A percentile compares a stretch with the other conserved stretches of the same genome.
Conservation (phyloP, 2,329 filamentous ascomycete genomes). For the Aspergillus ustus region DNA sequence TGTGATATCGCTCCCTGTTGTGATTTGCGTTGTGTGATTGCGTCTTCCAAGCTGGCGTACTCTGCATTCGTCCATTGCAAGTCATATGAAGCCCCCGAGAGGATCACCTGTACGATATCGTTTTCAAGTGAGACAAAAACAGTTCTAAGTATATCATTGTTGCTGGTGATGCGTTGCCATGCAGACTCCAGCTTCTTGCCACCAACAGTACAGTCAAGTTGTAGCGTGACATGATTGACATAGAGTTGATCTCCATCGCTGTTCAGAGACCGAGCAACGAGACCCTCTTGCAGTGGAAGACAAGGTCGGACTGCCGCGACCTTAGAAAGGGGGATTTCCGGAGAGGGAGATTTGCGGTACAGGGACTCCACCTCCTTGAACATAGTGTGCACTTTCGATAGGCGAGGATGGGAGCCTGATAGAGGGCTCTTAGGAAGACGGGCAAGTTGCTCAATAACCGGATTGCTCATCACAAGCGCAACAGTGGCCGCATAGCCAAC, state of each 20-base stretch:
- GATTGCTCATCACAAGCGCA: conserved; percentile 41
- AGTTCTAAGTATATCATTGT: conserved; percentile 46
- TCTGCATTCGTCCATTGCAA: conserved; percentile 30
- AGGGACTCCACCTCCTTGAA: conserved; percentile 26
- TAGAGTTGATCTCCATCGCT: conserved; percentile 39
- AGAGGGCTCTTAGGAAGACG: conserved; percentile 25
- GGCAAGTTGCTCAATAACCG: conserved; percentile 40
- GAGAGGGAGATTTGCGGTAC: conserved; percentile 23
- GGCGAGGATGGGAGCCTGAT: neutral
- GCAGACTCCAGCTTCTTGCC: conserved; percentile 28
- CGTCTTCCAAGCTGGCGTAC: conserved; percentile 20
- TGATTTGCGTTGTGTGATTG: conserved; percentile 11
- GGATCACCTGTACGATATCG: conserved; percentile 40
- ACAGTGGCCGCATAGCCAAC: conserved; percentile 40
- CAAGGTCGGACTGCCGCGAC: conserved; percentile 33
- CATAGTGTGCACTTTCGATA: conserved; percentile 14
- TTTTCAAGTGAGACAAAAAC: conserved; percentile 43
- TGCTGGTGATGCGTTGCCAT: conserved; percentile 35
- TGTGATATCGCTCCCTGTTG: conserved; percentile 24
- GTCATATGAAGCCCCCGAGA: conserved; percentile 23
- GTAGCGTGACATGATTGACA: conserved; percentile 44
- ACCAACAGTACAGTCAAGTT: conserved; percentile 37
- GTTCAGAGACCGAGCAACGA: conserved; percentile 45
- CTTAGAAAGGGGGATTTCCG: conserved; percentile 17
- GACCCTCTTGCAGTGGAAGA: conserved; percentile 38